phyloP scores from a whole-genome alignment of 1,284 basidiomycete species.

The Pascua guehoae region DNA sequence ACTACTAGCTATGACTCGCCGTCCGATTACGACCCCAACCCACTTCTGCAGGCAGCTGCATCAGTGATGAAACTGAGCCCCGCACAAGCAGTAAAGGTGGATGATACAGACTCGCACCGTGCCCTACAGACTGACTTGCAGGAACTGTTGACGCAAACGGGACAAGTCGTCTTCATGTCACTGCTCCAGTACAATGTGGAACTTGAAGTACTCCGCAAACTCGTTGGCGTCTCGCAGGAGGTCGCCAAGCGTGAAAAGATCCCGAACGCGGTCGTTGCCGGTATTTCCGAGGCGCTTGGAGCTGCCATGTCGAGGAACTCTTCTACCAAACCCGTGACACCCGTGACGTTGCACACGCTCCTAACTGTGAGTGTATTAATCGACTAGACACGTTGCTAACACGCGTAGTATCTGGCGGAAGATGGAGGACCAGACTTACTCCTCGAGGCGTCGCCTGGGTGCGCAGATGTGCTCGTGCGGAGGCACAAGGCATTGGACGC shows the following conservation, averaged over 20 bases:
- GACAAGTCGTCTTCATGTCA: constrained; percentile 22
- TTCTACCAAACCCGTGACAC: constrained; percentile 20
- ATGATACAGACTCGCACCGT: constrained; percentile 9
- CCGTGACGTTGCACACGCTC: constrained; percentile 23
- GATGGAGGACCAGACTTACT: constrained; percentile 9
- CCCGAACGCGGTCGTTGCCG: constrained; percentile 28
- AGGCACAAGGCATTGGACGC: constrained; percentile 21
- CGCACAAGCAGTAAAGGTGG: constrained; percentile 4
- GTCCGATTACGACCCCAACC: constrained; percentile 34
- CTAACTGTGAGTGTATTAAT: constrained; percentile 18
- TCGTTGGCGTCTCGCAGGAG: constrained; percentile 4
- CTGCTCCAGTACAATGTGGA: constrained; percentile 26
- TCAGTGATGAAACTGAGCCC: constrained; percentile 19
- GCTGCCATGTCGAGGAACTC: constrained; percentile 11
- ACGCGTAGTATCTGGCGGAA: constrained; percentile 7
- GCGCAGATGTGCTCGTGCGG: constrained; percentile 26
- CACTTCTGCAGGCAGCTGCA: constrained; percentile 20
- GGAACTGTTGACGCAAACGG: constrained; percentile 28
- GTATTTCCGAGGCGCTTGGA: constrained; percentile 26
- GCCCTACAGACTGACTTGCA: no score
- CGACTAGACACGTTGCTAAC: background rate
- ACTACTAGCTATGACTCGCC: constrained; percentile 31
- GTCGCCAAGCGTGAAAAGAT: constrained; percentile 12
- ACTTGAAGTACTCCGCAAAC: constrained; percentile 7
- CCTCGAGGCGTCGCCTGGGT: constrained; percentile 23